A percentile compares a stretch with the other conserved stretches of the same genome.
Evolutionary conservation across 768 basidiomycete species (phyloP).

Genomic region (Sarcodon aspratus): DNA sequence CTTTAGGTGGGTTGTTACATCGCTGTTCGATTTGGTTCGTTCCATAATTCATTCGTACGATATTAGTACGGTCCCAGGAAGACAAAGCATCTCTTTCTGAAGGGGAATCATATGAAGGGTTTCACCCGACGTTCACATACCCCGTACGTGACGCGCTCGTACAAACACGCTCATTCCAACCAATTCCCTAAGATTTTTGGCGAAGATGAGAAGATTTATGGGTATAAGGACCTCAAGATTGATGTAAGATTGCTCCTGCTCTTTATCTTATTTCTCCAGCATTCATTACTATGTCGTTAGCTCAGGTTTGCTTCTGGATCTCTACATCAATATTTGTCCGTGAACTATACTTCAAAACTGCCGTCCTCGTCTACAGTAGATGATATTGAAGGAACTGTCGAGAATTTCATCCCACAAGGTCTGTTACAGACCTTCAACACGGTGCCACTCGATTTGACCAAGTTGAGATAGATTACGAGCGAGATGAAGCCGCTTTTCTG

Average conservation of each 20-base stretch:
- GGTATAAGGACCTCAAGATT: slow-evolving; percentile 76
- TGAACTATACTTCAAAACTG: slow-evolving; percentile 60
- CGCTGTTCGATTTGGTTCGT: slow-evolving; percentile 1
- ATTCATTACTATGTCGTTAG: slow-evolving; percentile 23
- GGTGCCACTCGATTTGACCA: background rate
- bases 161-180: background rate
- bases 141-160: slow-evolving; percentile 41
- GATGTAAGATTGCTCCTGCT: slow-evolving; percentile 43
- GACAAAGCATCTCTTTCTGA: slow-evolving; percentile 48
- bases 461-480: slow-evolving; percentile 49
- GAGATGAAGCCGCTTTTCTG: slow-evolving; percentile 54
- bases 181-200: slow-evolving; percentile 67
- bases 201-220: slow-evolving; percentile 93
- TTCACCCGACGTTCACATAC: slow-evolving; percentile 89
- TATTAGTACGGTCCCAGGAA: slow-evolving; percentile 54
- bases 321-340: slow-evolving; percentile 60
- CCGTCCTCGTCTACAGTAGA: slow-evolving; percentile 61
- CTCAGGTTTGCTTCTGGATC: slow-evolving; percentile 84
- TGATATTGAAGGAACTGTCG: slow-evolving; percentile 72
- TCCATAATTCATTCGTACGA: background rate
- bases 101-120: slow-evolving; percentile 51
- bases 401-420: slow-evolving; percentile 71
- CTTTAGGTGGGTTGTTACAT: slow-evolving; percentile 43
- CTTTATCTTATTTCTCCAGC: background rate
- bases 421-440: slow-evolving; percentile 7